Evolutionary conservation across 345 rosid species (phyloP), one percentile per base, ranked within the genome.

Genomic region (Populus tremula): DNA sequence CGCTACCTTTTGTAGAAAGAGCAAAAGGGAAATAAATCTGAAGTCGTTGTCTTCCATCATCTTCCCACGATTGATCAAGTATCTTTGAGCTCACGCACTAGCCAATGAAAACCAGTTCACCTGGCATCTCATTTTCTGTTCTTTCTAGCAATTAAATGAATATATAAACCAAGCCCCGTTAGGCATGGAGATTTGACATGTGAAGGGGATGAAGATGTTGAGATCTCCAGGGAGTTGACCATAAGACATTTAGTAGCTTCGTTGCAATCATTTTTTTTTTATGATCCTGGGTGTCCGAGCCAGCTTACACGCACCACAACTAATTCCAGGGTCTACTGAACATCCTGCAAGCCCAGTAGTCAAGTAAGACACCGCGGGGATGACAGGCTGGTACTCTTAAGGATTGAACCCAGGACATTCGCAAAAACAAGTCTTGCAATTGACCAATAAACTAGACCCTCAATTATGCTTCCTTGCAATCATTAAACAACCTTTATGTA

Each of bases 21-120:
- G 77, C 73, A 65, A 70, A 62, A 70, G 41, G 65, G 61, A 69
- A 77, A 70, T 12, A 69, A 77, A 70, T 8, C 31, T 36, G 17
- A 50, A 63, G 81, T 70, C 84, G 47, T 29, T 25, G 71, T 76
- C 83, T 61, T 23, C 4, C 76, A 61, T 73, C 83, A 53, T 54
- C 49, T 14, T 36, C 76, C 62, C 72, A 14, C 49, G 12, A 41
- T 64, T 10, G 0, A 35, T 20, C 2, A 66, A 41, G 49, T 27
- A 17, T 74, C 77, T 8, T 79, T 36, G 8, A 5, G 3, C 70
- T 79, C 76, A 71, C 80, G 54, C 76, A 63, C 21, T 5, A 25
- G 9, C 71, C 65, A 35, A 69, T 65, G 5, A 47, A 47, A 47
- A 12, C 50, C 67, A 72, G 33, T 36, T 31, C 3, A 16, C 49